A percentile compares a stretch with the other conserved stretches of the same genome.
Evolutionary conservation across 768 basidiomycete species (phyloP).

Genomic region (Macrolepiota dolichaula): DNA sequence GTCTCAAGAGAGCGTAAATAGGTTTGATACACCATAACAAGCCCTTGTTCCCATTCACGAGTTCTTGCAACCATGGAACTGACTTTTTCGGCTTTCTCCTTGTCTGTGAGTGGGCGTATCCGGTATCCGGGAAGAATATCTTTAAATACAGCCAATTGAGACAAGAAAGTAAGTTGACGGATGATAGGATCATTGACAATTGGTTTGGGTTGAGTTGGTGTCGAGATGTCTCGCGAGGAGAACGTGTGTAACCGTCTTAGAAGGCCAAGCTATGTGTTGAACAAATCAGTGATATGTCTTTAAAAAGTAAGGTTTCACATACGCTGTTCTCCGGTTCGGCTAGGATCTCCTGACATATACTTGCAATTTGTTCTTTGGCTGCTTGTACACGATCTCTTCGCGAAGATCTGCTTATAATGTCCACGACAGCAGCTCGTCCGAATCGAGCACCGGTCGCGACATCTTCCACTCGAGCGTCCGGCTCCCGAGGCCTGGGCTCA

Average conservation of each 20-base stretch:
- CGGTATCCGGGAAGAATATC: constrained; percentile 96
- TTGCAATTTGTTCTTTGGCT: constrained; percentile 93
- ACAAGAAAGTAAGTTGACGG: constrained; percentile 84
- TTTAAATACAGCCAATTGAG: constrained; percentile 91
- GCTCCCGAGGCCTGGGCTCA: constrained; percentile 21
- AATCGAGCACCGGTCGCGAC: constrained; percentile 83
- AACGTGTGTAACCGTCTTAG: constrained; percentile 88
- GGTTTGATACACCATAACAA: constrained; percentile 83
- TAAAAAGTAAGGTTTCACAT: constrained; percentile 26
- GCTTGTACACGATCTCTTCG: constrained; percentile 63
- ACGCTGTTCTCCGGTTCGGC: constrained; percentile 95
- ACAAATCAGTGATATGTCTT: constrained; percentile 1
- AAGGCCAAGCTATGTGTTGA: constrained; percentile 65
- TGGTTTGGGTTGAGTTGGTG: constrained; percentile 64
- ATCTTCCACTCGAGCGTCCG: constrained; percentile 49
- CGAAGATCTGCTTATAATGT: constrained; percentile 65
- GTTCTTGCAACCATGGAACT: constrained; percentile 87
- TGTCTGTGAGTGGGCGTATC: constrained; percentile 86
- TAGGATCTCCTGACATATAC: constrained; percentile 90
- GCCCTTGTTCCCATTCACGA: constrained; percentile 94
- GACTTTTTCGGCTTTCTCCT: constrained; percentile 90
- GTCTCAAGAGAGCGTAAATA: constrained; percentile 83
- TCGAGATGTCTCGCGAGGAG: constrained; percentile 71
- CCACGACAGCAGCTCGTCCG: constrained; percentile 76
- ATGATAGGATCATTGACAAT: constrained; percentile 78